Evolutionary conservation across 2,329 filamentous ascomycete species (phyloP), one percentile per base, ranked within the genome.

Genomic region (Paecilomyces sp.): DNA sequence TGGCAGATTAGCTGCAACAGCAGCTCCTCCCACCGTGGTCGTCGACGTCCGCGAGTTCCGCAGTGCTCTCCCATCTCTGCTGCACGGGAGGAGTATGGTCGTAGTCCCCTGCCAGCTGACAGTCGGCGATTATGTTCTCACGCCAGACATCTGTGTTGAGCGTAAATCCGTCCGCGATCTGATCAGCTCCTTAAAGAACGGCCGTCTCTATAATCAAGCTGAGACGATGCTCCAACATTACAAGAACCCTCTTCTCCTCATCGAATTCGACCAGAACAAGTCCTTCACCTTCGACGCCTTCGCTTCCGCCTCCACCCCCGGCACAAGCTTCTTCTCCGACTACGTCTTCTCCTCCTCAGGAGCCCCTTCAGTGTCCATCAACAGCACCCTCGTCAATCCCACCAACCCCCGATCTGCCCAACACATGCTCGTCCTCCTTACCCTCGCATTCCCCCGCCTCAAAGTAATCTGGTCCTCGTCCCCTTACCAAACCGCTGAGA

Each of bases 221-320:
- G 93, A 97, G 75, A 87, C 89, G 55, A 97, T 99, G 93, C 88
- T 95, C 61, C 86, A 91, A 72, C 88, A 97, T 77, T 99, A 99
- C 83, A 89, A 89, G 70, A 87, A 77, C 65, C 89, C 92, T 0
- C 90, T 97, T 85, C 85, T 99, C 6, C 85, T 99, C 53, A 97
- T 99, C 70, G 94, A 99, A 75, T 99, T 99, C 73, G 92, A 97
- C 72, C 90, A 96, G 71, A 93, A 96, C 78, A 97, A 96, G 74
- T 93, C 91, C 3, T 99, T 99, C 75, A 97, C 92, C 0, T 86
- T 99, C 15, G 94, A 93, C 73, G 89, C 89, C 0, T 77, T 77
- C 63, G 68, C 73, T 2, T 74, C 74, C 30, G 66, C 72, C 31
- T 68, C 73, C 83, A 70, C 71, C 54, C 66, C 75, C 30, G 69